Percentiles rank a stretch among this genome's conserved stretches.
These are phyloP conservation scores for Sugiyamaella xylanicola DNA, from an alignment of 1,139 yeast species.

Conservation along the genomic window DNA sequence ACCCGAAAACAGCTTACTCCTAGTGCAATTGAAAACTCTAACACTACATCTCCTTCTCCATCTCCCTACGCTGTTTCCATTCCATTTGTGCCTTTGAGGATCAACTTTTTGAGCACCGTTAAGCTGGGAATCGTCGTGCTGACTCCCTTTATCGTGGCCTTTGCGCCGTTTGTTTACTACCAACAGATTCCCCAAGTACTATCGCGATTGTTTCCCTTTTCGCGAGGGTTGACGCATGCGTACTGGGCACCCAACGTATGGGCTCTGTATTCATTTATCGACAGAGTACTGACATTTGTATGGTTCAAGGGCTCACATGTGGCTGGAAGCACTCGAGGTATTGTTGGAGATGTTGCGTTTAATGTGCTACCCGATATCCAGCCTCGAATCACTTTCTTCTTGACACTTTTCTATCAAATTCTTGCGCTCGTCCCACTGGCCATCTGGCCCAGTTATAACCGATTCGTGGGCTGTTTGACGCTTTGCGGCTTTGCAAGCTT, in stretches of 20 bases:
- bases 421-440: conserved; percentile 74
- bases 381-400: conserved; percentile 73
- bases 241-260: conserved; percentile 99
- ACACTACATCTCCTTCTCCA: too few relatives aligned
- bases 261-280: conserved; percentile 91
- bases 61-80: conserved; percentile 1
- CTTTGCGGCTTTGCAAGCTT: conserved; percentile 91
- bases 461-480: conserved; percentile 82
- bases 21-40: too few relatives aligned
- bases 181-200: conserved; percentile 66
- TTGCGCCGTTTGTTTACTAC: conserved; percentile 75
- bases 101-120: conserved; percentile 56
- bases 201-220: conserved; percentile 81
- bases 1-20: too few relatives aligned
- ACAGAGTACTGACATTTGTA: conserved; percentile 65
- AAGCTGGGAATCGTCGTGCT: conserved; percentile 70
- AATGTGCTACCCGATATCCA: conserved; percentile 76
- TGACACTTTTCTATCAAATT: conserved; percentile 80
- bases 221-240: conserved; percentile 94
- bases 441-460: conserved; percentile 69
- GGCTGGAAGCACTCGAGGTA: conserved; percentile 69
- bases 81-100: conserved; percentile 36
- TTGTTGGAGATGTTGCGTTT: conserved; percentile 88
- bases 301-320: conserved; percentile 33
- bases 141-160: conserved; percentile 64